Evolutionary conservation across 148 eudicot species (phyloP).

Genomic region (Camellia sinensis): DNA sequence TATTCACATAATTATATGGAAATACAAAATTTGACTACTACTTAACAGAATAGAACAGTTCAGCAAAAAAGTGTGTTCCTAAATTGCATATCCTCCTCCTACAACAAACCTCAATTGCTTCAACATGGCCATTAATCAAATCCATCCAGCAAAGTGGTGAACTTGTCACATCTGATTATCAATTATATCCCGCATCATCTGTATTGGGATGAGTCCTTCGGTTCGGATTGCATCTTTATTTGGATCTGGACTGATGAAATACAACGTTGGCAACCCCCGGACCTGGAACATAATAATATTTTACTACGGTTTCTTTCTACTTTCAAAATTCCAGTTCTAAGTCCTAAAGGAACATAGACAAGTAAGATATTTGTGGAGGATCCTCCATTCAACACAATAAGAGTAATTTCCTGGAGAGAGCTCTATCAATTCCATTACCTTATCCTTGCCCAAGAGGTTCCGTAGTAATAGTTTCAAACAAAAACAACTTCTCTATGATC

Average conservation of each 20-base stretch:
- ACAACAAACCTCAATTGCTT: slow-evolving; percentile 1
- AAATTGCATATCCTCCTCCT: neutral
- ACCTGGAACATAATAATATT: slow-evolving; percentile 45
- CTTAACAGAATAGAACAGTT: neutral
- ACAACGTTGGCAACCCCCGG: slow-evolving; percentile 88
- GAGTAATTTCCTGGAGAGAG: neutral
- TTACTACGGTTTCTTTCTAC: neutral
- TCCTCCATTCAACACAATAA: neutral
- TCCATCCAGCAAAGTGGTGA: neutral
- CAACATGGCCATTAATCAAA: neutral
- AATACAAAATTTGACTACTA: slow-evolving; percentile 4
- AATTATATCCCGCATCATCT: slow-evolving; percentile 88
- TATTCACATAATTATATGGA: neutral
- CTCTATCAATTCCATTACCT: too few species aligned
- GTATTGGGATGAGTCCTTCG: slow-evolving; percentile 92
- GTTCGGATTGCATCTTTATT: slow-evolving; percentile 88
- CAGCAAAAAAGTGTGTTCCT: neutral
- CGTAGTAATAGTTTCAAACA: neutral
- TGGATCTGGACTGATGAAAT: slow-evolving; percentile 92
- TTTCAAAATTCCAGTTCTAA: neutral
- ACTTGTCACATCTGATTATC: slow-evolving; percentile 64
- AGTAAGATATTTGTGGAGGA: neutral
- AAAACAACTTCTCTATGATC: neutral
- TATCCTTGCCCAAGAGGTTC: too few species aligned
- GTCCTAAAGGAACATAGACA: neutral